phyloP scores from a whole-genome alignment of 192 early-diverging fungal genomes.

The Backusella morwellensis region DNA sequence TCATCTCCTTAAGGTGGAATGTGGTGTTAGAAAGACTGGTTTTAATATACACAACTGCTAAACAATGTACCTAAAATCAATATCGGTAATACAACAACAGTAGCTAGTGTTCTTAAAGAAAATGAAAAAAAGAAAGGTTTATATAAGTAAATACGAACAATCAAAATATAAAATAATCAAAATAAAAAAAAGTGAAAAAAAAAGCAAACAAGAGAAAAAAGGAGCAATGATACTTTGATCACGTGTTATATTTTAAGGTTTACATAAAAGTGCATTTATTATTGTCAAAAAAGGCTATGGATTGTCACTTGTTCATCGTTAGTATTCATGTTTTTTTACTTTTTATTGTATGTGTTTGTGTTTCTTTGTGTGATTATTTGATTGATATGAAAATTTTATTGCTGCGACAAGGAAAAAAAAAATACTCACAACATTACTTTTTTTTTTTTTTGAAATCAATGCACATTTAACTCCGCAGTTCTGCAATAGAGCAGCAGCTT shows the following conservation, averaged over 20 bases:
- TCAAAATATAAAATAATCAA: neutral
- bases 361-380: neutral
- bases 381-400: neutral
- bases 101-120: neutral
- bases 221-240: neutral
- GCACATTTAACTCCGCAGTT: too few species aligned
- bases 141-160: too few species aligned
- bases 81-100: neutral
- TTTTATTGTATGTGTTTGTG: neutral
- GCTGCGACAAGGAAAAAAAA: too few species aligned
- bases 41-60: too few species aligned
- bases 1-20: neutral
- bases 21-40: too few species aligned
- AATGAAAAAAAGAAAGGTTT: too few species aligned
- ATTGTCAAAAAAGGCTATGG: neutral
- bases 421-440: too few species aligned
- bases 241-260: neutral
- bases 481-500: too few species aligned
- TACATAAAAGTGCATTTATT: neutral
- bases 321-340: neutral
- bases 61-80: neutral
- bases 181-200: neutral
- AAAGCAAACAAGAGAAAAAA: neutral
- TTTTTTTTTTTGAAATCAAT: too few species aligned
- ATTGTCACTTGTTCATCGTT: neutral